Evolutionary conservation across 805 yeast genomes (phyloP), one percentile per base, ranked within the genome.

Genomic region (Saccharomyces eubayanus): DNA sequence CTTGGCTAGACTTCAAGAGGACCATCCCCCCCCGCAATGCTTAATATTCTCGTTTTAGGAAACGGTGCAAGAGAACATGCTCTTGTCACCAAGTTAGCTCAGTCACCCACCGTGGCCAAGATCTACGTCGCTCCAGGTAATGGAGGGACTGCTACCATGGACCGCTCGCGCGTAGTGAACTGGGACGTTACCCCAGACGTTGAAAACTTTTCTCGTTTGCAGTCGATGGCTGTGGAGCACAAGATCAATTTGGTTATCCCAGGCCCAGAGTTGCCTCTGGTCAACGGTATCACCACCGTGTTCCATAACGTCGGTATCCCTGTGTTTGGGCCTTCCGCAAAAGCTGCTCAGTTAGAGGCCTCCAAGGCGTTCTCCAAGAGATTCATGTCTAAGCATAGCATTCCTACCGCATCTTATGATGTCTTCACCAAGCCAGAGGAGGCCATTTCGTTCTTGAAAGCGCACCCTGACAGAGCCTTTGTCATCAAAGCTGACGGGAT

Each of bases 61-160:
- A 89, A 87, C 74, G 99, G 99, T 69, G 99, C 99, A 62, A 90
- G 99, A 77, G 99, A 94, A 73, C 97, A 94, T 70, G 98, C 98
- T 52, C 78, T 94, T 57, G 87, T 89, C 14, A 91, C 97, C 97
- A 88, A 86, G 67, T 78, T 94, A 59, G 74, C 86, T 30, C 92
- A 90, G 72, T 89, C 97, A 36, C 73, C 81, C 41, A 71, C 79
- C 47, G 96, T 90, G 36, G 72, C 74, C 56, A 78, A 80, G 55
- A 84, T 95, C 61, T 95, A 69, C 64, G 96, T 92, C 53, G 96
- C 98, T 28, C 98, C 98, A 58, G 98, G 98, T 52, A 92, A 94
- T 68, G 99, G 98, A 53, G 98, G 98, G 51, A 91, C 96, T 31
- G 78, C 81, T 31, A 63, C 77, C 43, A 59, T 66, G 21, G 67